These are phyloP conservation scores for Ogataea philodendri DNA, from an alignment of 805 yeast species.

Conservation along the genomic window DNA sequence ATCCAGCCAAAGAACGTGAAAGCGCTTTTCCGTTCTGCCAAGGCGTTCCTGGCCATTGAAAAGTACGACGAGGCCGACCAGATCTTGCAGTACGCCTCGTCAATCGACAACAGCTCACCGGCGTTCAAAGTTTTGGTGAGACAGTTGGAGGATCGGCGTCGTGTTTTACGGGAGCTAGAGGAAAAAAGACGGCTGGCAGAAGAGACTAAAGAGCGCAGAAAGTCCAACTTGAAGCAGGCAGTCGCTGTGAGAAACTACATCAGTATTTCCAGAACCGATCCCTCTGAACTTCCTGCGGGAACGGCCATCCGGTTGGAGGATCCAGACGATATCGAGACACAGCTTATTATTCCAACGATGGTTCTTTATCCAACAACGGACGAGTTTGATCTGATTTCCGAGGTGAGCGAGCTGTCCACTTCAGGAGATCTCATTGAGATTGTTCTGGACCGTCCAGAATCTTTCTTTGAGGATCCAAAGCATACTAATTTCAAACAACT, in stretches of 20 bases:
- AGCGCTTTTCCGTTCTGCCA: slow-evolving; percentile 83
- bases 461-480: slow-evolving; percentile 64
- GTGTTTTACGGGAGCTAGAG: slow-evolving; percentile 26
- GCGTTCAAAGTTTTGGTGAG: slow-evolving; percentile 49
- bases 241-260: slow-evolving; percentile 56
- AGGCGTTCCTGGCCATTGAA: slow-evolving; percentile 69
- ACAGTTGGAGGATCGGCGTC: slow-evolving; percentile 36
- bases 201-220: slow-evolving; percentile 41
- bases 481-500: slow-evolving; percentile 59
- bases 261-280: slow-evolving; percentile 47
- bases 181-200: slow-evolving; percentile 35
- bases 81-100: slow-evolving; percentile 62
- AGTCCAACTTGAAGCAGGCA: slow-evolving; percentile 54
- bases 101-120: slow-evolving; percentile 56
- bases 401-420: slow-evolving; percentile 68
- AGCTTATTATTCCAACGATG: slow-evolving; percentile 77
- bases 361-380: slow-evolving; percentile 78
- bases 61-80: slow-evolving; percentile 70
- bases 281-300: slow-evolving; percentile 55
- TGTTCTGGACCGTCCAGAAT: slow-evolving; percentile 63
- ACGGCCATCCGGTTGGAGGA: slow-evolving; percentile 60
- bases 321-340: slow-evolving; percentile 66
- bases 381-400: slow-evolving; percentile 79
- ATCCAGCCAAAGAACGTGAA: slow-evolving; percentile 70
- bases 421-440: slow-evolving; percentile 60